Conservation (phyloP, 768 basidiomycete genomes). For the Lentinula raphanica region DNA sequence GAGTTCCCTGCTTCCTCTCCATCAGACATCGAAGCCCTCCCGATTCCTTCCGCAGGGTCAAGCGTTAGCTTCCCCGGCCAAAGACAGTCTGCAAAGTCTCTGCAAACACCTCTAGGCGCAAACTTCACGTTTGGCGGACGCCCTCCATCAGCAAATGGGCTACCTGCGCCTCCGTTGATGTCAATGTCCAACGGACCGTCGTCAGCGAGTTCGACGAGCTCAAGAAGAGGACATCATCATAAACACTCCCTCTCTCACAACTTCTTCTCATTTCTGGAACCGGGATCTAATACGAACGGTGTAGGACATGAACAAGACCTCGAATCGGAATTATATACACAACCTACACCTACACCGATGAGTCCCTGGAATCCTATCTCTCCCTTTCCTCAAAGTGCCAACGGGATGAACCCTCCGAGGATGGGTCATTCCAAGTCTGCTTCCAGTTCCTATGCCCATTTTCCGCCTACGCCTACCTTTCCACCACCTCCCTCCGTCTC, state of each 20-base stretch:
- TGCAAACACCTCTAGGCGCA: constrained; percentile 36
- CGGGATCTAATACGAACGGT: constrained; percentile 31
- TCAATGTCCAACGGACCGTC: constrained; percentile 17
- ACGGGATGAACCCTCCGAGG: constrained; percentile 2
- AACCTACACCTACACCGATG: constrained; percentile 54
- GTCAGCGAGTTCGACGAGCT: constrained; percentile 24
- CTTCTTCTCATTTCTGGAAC: constrained; percentile 94
- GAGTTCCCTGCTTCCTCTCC: constrained; percentile 33
- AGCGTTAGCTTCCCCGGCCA: constrained; percentile 31
- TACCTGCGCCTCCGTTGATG: constrained; percentile 22
- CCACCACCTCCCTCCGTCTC: too few species aligned
- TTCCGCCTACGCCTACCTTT: neutral
- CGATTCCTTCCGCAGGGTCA: constrained; percentile 39
- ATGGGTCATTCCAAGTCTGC: neutral
- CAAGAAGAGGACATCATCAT: constrained; percentile 77
- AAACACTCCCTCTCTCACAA: constrained; percentile 93
- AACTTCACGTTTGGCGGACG: constrained; percentile 63
- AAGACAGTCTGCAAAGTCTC: neutral
- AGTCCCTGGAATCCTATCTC: constrained; percentile 69
- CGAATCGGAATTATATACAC: constrained; percentile 39
- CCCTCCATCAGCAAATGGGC: constrained; percentile 32
- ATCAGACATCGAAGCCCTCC: constrained; percentile 32
- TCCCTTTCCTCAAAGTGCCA: constrained; percentile 12
- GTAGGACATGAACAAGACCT: constrained; percentile 20
- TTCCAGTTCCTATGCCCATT: neutral